Conservation (phyloP, 352 stramenopile genomes). For the Pythium folliculosum region DNA sequence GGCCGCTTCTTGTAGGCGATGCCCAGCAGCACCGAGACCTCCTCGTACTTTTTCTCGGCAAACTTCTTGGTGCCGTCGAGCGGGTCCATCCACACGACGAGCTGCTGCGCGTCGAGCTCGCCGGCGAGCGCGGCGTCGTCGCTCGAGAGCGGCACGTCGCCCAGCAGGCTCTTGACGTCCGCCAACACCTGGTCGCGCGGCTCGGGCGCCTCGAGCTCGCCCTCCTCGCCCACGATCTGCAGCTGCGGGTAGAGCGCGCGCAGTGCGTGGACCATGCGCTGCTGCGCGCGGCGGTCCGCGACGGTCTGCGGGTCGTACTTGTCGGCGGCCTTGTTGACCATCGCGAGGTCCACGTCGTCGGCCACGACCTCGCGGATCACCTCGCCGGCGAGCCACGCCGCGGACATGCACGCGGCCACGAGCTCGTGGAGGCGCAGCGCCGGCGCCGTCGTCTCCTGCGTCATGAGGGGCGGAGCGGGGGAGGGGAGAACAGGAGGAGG, state of each 20-base stretch:
- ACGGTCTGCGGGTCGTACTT: slow-evolving; percentile 80
- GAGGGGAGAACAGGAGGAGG: not conserved
- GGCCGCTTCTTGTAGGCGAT: slow-evolving; percentile 67
- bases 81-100: slow-evolving; percentile 82
- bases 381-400: slow-evolving; percentile 47
- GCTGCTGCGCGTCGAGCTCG: slow-evolving; percentile 38
- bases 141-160: slow-evolving; percentile 24
- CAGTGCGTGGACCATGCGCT: slow-evolving; percentile 67
- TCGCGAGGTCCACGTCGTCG: slow-evolving; percentile 48
- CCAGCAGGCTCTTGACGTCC: slow-evolving; percentile 36
- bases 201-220: slow-evolving; percentile 51
- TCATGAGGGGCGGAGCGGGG: not conserved
- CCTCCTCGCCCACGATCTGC: slow-evolving; percentile 70
- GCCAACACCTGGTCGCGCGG: slow-evolving; percentile 52
- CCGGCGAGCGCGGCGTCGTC: slow-evolving; percentile 31
- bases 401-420: slow-evolving; percentile 61
- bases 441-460: slow-evolving; percentile 6
- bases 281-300: slow-evolving; percentile 71
- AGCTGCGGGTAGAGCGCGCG: slow-evolving; percentile 54
- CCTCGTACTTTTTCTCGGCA: slow-evolving; percentile 65
- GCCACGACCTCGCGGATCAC: slow-evolving; percentile 74
- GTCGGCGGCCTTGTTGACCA: slow-evolving; percentile 79
- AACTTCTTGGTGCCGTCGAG: slow-evolving; percentile 83
- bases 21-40: slow-evolving; percentile 79
- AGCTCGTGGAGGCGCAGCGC: slow-evolving; percentile 34